Conservation (phyloP, 176 grass and related monocot genomes). For the Thalia dealbata region DNA sequence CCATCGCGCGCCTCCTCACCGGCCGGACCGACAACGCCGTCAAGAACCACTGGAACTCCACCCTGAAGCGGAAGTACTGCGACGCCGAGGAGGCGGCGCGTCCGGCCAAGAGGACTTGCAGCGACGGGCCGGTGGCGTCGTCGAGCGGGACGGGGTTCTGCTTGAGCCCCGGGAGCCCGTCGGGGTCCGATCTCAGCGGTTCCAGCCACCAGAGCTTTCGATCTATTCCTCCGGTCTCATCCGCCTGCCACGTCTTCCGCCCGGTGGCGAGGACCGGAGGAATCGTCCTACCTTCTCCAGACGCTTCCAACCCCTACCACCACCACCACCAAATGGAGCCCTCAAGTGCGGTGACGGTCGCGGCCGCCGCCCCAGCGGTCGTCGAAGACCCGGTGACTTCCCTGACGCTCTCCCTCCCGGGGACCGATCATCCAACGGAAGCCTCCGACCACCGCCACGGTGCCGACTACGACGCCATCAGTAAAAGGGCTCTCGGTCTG, state of each 20-base stretch:
- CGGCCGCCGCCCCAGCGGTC: not conserved
- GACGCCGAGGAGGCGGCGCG: not conserved
- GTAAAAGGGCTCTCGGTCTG: not conserved
- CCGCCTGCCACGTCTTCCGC: not conserved
- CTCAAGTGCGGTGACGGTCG: too few relatives aligned
- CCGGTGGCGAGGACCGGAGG: constrained; percentile 7
- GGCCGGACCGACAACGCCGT: constrained; percentile 95
- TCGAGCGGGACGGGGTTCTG: not conserved
- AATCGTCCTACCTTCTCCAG: not conserved
- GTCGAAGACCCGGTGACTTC: constrained; percentile 1
- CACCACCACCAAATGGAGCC: not conserved
- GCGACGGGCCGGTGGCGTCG: not conserved
- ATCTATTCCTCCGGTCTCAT: not conserved
- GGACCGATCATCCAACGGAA: not conserved
- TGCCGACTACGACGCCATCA: not conserved
- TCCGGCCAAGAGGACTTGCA: not conserved
- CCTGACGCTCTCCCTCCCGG: constrained; percentile 1
- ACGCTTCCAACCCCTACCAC: not conserved
- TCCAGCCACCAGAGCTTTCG: constrained; percentile 1
- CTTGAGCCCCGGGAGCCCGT: constrained; percentile 4
- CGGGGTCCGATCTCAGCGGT: not conserved
- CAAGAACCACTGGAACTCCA: constrained; percentile 99
- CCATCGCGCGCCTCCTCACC: constrained; percentile 70
- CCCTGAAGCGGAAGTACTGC: constrained; percentile 41
- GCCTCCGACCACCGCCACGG: not conserved